Percentiles rank a stretch among this genome's conserved stretches.
Conservation (phyloP, 192 early-diverging fungal genomes). For the Cladochytrium replicatum region DNA sequence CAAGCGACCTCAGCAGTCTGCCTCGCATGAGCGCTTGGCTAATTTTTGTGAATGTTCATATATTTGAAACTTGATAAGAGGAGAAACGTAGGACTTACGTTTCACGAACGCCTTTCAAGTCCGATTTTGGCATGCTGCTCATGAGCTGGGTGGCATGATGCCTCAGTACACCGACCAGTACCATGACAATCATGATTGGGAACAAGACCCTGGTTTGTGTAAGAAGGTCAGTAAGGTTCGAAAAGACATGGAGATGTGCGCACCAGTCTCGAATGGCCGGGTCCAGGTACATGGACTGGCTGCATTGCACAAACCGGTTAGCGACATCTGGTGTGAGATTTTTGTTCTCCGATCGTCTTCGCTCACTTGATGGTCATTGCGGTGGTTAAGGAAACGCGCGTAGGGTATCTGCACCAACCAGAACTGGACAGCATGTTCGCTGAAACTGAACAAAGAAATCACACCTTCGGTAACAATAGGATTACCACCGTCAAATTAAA, state of each 20-base stretch:
- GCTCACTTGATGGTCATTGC: too few relatives aligned
- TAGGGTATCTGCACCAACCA: too few relatives aligned
- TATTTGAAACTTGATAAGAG: neutral
- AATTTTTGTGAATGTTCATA: neutral
- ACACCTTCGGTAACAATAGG: too few relatives aligned
- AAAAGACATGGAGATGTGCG: neutral
- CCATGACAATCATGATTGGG: constrained; percentile 95
- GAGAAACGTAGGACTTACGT: constrained; percentile 31
- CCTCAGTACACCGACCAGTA: constrained; percentile 88
- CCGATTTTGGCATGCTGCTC: constrained; percentile 67
- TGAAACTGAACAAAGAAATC: too few relatives aligned
- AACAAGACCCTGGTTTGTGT: constrained; percentile 75
- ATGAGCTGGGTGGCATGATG: constrained; percentile 88
- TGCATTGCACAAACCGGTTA: too few relatives aligned
- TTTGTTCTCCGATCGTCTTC: too few relatives aligned
- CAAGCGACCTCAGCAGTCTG: constrained; percentile 48
- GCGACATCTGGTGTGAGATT: too few relatives aligned
- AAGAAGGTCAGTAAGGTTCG: neutral
- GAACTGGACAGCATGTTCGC: too few relatives aligned
- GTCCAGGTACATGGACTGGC: constrained; percentile 36
- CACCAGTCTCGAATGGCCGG: constrained; percentile 35
- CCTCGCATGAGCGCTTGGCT: constrained; percentile 60
- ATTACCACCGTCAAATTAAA: too few relatives aligned
- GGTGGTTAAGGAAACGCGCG: too few relatives aligned
- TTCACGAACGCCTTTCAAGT: constrained; percentile 73